Evolutionary conservation across 2,329 filamentous ascomycete species (phyloP).

Genomic region (Dichotomopilus funicola): DNA sequence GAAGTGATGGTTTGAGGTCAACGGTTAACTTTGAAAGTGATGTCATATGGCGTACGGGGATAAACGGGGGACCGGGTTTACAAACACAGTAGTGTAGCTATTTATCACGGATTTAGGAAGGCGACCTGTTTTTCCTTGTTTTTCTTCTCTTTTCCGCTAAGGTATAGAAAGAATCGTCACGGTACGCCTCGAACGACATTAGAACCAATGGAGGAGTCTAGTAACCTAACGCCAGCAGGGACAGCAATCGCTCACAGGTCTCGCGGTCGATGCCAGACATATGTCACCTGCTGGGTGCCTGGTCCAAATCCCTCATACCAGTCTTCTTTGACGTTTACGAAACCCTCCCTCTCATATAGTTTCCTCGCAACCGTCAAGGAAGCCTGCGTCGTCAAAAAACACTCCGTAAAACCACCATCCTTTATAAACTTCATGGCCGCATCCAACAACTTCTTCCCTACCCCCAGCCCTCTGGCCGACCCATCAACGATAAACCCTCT

Average conservation of each 20-base stretch:
- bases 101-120: too few relatives aligned
- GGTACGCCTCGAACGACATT: too few relatives aligned
- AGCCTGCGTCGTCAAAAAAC: conserved; percentile 23
- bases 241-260: neutral
- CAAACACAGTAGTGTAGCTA: too few relatives aligned
- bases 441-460: conserved; percentile 24
- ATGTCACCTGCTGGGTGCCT: conserved; percentile 14
- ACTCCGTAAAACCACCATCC: conserved; percentile 21
- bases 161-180: too few relatives aligned
- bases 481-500: conserved; percentile 28
- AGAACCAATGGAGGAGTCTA: too few relatives aligned
- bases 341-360: conserved; percentile 26
- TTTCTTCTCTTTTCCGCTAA: too few relatives aligned
- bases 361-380: conserved; percentile 20
- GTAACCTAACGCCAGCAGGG: too few relatives aligned
- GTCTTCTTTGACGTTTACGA: conserved; percentile 18
- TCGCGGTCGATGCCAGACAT: conserved; percentile 15
- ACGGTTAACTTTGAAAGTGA: neutral
- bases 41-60: neutral
- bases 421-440: conserved; percentile 26
- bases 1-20: neutral
- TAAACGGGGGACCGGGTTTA: too few relatives aligned
- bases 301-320: conserved; percentile 16
- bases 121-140: too few relatives aligned
- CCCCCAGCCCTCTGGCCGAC: conserved; percentile 19